Conservation (phyloP, 192 early-diverging fungal species). For the Endogone sp. region DNA sequence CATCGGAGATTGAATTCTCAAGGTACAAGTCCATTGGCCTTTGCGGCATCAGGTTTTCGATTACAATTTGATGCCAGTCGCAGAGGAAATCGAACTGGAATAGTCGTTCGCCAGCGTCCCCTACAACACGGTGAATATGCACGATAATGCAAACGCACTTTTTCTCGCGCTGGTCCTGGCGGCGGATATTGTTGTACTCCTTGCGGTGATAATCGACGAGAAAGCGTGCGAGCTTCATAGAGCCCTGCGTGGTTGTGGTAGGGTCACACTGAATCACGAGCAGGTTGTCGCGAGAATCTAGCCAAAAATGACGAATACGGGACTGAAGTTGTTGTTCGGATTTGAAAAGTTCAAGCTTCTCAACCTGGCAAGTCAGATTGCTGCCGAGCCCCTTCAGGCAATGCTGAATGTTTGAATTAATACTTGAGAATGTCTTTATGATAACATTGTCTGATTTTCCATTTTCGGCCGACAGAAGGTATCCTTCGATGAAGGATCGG, state of each 20-base stretch:
- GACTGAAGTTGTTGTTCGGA: conserved; percentile 12
- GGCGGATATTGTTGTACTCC: conserved; percentile 3
- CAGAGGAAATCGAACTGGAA: conserved; percentile 18
- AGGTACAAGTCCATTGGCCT: conserved; percentile 1
- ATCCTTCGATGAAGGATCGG: not conserved
- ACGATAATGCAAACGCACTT: conserved; percentile 18
- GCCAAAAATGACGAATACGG: conserved; percentile 15
- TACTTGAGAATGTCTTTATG: conserved; percentile 17
- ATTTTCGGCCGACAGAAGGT: not conserved
- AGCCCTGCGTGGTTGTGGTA: conserved; percentile 2
- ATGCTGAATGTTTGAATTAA: conserved; percentile 10
- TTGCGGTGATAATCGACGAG: conserved; percentile 17
- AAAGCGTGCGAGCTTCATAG: conserved; percentile 20
- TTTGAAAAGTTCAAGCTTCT: conserved; percentile 12
- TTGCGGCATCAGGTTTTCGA: conserved; percentile 8
- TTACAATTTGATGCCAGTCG: conserved; percentile 10
- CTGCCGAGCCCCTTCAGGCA: not conserved
- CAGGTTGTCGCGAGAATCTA: conserved; percentile 3
- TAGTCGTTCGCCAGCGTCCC: not conserved
- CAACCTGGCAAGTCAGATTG: not conserved
- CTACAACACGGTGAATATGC: conserved; percentile 11
- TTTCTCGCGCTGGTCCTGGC: not conserved
- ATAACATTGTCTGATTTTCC: conserved; percentile 2
- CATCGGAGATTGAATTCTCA: not conserved
- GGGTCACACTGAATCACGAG: conserved; percentile 19